A percentile compares a stretch with the other conserved stretches of the same genome.
Conservation (phyloP, 23 red algal genomes). For the Cyanidiococcus yangmingshanensis region DNA sequence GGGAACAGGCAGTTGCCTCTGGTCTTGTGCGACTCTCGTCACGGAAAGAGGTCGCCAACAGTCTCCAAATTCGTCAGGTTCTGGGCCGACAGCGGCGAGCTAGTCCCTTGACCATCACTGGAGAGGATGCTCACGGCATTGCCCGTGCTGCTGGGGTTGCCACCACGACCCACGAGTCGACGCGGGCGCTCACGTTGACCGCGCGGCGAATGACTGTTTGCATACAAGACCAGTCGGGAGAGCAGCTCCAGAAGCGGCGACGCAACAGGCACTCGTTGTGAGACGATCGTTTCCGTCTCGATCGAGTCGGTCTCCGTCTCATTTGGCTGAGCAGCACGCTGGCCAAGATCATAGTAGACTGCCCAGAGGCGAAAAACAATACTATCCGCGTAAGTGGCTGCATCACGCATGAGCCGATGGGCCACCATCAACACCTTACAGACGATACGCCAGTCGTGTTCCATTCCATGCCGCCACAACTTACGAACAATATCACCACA, state of each 20-base stretch:
- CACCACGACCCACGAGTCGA: not conserved
- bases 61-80: not conserved
- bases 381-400: slow-evolving; percentile 13
- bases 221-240: not conserved
- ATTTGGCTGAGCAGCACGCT: not conserved
- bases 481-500: slow-evolving; percentile 28
- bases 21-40: slow-evolving; percentile 22
- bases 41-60: slow-evolving; percentile 8
- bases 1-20: slow-evolving; percentile 23
- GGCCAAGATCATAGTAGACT: not conserved
- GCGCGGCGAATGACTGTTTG: not conserved
- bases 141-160: not conserved
- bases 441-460: slow-evolving; percentile 30
- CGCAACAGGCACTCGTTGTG: not conserved
- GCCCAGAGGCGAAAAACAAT: not conserved
- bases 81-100: not conserved
- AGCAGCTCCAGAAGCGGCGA: not conserved
- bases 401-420: slow-evolving; percentile 26
- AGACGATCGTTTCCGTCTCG: not conserved
- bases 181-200: not conserved
- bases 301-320: not conserved
- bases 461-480: slow-evolving; percentile 22
- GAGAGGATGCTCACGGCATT: not conserved
- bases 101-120: not conserved
- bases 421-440: slow-evolving; percentile 25